Conservation (phyloP, 139 green algal species). For the Closterium sp. region DNA sequence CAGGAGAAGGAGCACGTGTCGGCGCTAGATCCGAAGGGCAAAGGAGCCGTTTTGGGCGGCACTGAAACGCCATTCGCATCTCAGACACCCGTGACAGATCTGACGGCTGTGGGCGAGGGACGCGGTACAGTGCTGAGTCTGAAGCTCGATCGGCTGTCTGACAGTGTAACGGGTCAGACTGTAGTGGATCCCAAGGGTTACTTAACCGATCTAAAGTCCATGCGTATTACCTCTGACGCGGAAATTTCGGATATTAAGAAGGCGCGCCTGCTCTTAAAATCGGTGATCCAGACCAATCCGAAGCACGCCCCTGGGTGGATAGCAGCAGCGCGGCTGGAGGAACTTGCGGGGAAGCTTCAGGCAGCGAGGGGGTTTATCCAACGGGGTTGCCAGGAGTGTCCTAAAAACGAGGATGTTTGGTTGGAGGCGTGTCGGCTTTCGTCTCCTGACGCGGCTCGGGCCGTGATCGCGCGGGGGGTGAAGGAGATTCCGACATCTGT, state of each 20-base stretch:
- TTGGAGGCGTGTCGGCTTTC: slow-evolving; percentile 90
- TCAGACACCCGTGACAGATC: slow-evolving; percentile 68
- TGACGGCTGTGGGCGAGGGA: slow-evolving; percentile 88
- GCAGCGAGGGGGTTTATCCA: slow-evolving; percentile 68
- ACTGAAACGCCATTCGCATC: slow-evolving; percentile 53
- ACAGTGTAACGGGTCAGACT: slow-evolving; percentile 89
- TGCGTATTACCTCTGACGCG: slow-evolving; percentile 70
- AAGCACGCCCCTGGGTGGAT: slow-evolving; percentile 96
- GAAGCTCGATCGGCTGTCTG: slow-evolving; percentile 91
- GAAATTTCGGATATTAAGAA: slow-evolving; percentile 99
- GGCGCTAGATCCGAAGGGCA: slow-evolving; percentile 40
- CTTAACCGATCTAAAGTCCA: slow-evolving; percentile 89
- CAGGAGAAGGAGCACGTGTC: slow-evolving; percentile 62
- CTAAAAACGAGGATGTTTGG: slow-evolving; percentile 95
- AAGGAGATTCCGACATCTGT: slow-evolving; percentile 72
- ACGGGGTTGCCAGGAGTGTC: slow-evolving; percentile 90
- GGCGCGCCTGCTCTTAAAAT: slow-evolving; percentile 91
- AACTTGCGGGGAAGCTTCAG: slow-evolving; percentile 64
- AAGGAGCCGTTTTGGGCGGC: slow-evolving; percentile 5
- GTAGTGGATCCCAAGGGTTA: slow-evolving; percentile 98
- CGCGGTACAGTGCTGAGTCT: slow-evolving; percentile 83
- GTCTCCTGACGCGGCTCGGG: slow-evolving; percentile 71
- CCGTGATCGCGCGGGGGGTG: slow-evolving; percentile 85
- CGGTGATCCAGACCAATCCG: slow-evolving; percentile 93
- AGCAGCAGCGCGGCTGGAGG: slow-evolving; percentile 84